phyloP scores from a whole-genome alignment of 139 green algal genomes.

The Coelastrella sp. region DNA sequence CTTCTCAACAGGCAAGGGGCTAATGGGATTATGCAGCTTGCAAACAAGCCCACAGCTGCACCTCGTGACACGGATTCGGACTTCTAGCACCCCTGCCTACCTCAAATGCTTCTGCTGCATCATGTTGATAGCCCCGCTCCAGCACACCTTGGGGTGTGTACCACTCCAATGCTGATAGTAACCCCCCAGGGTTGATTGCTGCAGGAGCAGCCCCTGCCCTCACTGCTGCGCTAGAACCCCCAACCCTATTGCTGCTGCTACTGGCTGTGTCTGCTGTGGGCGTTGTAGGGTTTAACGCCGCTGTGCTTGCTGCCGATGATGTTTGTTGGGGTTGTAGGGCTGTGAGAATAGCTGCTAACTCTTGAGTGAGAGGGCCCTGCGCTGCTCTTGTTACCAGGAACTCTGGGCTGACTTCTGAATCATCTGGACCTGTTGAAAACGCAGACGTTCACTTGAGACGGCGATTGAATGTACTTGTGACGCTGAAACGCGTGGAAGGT shows the following conservation, averaged over 20 bases:
- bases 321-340: neutral
- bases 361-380: neutral
- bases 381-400: neutral
- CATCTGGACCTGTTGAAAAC: neutral
- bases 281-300: neutral
- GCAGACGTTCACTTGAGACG: neutral
- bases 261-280: neutral
- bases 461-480: neutral
- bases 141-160: conserved; percentile 21
- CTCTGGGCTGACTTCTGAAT: neutral
- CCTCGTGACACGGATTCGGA: too few species aligned
- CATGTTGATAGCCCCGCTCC: conserved; percentile 21
- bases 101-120: conserved; percentile 33
- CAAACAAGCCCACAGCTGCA: too few species aligned
- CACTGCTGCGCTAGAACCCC: neutral
- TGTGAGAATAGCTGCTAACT: neutral
- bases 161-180: conserved; percentile 5
- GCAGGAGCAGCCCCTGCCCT: neutral
- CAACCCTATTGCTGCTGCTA: neutral
- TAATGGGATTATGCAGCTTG: neutral
- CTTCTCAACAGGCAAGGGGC: neutral
- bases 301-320: neutral
- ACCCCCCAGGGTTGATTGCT: neutral
- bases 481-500: neutral
- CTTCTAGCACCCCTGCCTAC: neutral